phyloP scores from a whole-genome alignment of 75 land plant genomes.

The Ceratopteris richardii region DNA sequence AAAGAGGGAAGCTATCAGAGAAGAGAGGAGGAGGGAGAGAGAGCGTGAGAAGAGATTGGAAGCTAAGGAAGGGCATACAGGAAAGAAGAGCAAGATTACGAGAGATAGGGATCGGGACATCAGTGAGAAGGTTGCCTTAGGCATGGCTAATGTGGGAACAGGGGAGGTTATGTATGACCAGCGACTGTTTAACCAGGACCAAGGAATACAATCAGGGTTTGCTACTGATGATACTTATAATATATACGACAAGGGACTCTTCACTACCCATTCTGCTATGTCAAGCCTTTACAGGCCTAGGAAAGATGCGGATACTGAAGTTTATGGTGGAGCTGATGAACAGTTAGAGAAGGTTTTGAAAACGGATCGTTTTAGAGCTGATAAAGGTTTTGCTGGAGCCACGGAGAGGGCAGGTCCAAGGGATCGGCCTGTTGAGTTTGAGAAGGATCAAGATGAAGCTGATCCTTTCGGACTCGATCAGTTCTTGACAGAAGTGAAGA shows the following conservation, averaged over 20 bases:
- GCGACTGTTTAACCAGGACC: conserved; percentile 92
- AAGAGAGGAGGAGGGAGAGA: conserved; percentile 74
- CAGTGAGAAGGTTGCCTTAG: conserved; percentile 95
- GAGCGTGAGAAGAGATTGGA: conserved; percentile 86
- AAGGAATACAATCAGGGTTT: conserved; percentile 96
- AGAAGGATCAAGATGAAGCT: conserved; percentile 64
- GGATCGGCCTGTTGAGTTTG: conserved; percentile 92
- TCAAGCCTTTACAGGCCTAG: conserved; percentile 78
- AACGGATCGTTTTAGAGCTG: conserved; percentile 91
- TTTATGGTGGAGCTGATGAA: conserved; percentile 89
- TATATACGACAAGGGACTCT: conserved; percentile 77
- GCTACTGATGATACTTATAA: conserved; percentile 86
- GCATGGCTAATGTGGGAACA: conserved; percentile 70
- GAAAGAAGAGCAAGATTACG: conserved; percentile 87
- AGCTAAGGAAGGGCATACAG: conserved; percentile 72
- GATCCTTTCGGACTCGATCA: conserved; percentile 95
- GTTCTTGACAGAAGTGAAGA: conserved; percentile 97
- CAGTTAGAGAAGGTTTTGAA: conserved; percentile 82
- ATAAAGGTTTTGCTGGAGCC: conserved; percentile 77
- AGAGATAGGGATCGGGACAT: conserved; percentile 93
- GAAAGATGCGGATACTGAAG: conserved; percentile 77
- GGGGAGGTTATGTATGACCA: conserved; percentile 89
- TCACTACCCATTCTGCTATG: conserved; percentile 61
- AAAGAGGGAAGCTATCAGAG: conserved; percentile 66
- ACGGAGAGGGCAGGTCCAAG: conserved; percentile 73